Evolutionary conservation across 441 rosid genomes (phyloP), one percentile per base, ranked within the genome.

Genomic region (Eruca vesicaria): DNA sequence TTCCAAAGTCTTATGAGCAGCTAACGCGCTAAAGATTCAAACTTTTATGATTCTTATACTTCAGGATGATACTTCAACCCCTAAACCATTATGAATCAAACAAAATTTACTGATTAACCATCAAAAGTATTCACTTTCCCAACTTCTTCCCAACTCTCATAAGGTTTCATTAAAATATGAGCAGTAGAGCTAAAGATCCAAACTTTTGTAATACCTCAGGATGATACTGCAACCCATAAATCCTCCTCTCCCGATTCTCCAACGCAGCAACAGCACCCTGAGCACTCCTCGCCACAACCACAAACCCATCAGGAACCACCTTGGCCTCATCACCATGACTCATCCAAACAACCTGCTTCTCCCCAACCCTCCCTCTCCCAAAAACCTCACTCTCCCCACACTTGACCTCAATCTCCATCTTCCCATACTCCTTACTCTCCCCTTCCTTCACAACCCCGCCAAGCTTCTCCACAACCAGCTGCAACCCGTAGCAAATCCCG

Each of bases 301-400:
- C 86, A 69, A 95, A 95, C 68, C 98, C 97, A 5, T 82, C 66
- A 26, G 97, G 97, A 78, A 95, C 77, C 59, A 60, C 57, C 1
- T 71, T 83, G 6, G 89, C 91, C 85, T 96, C 97, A 60, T 90
- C 98, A 0, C 98, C 99, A 63, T 91, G 98, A 48, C 98, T 96
- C 98, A 93, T 96, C 98, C 97, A 93, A 68, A 89, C 97, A 10
- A 85, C 84, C 84, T 96, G 92, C 74, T 63, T 84, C 41, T 91
- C 87, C 63, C 96, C 97, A 64, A 66, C 87, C 31, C 52, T 77
- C 76, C 81, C 90, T 12, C 79, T 75, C 70, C 97, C 93, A 68
- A 81, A 91, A 68, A 90, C 65, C 57, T 90, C 94, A 7, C 62
- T 64, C 66, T 66, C 43, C 11, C n/a, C 81, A 26, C 77, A 72